A percentile compares a stretch with the other conserved stretches of the same genome.
Conservation (phyloP, 768 basidiomycete species). For the Paxillus rubicundulus region DNA sequence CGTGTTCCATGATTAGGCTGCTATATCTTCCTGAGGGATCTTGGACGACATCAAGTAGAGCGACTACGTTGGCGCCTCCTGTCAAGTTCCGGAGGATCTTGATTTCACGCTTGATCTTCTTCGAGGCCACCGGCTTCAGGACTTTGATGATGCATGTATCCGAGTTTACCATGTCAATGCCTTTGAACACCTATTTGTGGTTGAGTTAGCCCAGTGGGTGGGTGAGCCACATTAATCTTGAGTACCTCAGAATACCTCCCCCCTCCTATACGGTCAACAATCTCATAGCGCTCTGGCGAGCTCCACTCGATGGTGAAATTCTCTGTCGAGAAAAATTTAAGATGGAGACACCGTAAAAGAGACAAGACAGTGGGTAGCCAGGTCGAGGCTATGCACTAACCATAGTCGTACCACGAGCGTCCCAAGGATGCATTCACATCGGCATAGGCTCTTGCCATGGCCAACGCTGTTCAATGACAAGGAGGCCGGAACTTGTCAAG, state of each 20-base stretch:
- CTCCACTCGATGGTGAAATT: conserved; percentile 64
- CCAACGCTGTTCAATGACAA: conserved; percentile 14
- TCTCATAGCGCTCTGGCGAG: conserved; percentile 63
- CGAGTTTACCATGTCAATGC: conserved; percentile 52
- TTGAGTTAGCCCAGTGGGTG: neutral
- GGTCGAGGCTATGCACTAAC: conserved; percentile 30
- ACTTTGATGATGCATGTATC: conserved; percentile 67
- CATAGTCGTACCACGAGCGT: conserved; percentile 62
- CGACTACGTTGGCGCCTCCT: conserved; percentile 70
- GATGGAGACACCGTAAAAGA: neutral
- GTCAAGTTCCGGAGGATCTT: conserved; percentile 69
- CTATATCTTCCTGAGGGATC: conserved; percentile 61
- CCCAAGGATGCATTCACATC: conserved; percentile 59
- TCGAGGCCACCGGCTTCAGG: conserved; percentile 61
- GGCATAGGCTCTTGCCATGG: conserved; percentile 52
- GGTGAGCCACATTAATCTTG: neutral
- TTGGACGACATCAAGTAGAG: conserved; percentile 63
- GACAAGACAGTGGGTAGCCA: neutral
- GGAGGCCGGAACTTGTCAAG: conserved; percentile 14
- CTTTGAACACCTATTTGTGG: conserved; percentile 50
- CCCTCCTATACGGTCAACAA: conserved; percentile 59
- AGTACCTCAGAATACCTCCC: conserved; percentile 65
- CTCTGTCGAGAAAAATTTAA: conserved; percentile 34
- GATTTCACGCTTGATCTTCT: conserved; percentile 75
- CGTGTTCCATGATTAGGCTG: conserved; percentile 66